phyloP scores from a whole-genome alignment of 2,329 filamentous ascomycete species.

The Tolypocladium ovalisporum region DNA sequence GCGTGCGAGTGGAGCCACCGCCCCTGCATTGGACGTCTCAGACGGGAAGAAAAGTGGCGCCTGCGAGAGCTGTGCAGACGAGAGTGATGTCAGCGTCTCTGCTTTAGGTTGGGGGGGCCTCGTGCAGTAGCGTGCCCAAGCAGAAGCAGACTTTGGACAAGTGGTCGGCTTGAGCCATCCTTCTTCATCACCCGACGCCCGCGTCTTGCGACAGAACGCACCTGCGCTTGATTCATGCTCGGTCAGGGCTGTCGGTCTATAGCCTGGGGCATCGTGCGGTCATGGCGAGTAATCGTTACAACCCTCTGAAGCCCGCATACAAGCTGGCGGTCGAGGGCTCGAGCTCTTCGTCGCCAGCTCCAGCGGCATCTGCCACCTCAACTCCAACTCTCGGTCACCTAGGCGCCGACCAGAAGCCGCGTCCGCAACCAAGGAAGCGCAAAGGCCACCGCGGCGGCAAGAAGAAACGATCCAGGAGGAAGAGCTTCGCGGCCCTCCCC shows the following conservation, averaged over 20 bases:
- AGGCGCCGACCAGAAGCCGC: slow-evolving; percentile 5
- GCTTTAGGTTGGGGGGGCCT: neutral
- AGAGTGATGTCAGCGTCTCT: neutral
- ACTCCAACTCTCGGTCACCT: neutral
- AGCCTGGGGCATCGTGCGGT: neutral
- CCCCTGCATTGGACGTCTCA: neutral
- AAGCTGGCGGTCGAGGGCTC: neutral
- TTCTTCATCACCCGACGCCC: neutral
- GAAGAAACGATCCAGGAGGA: slow-evolving; percentile 65
- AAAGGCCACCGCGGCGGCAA: slow-evolving; percentile 68
- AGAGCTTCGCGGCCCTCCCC: slow-evolving; percentile 63
- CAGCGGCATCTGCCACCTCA: slow-evolving; percentile 3
- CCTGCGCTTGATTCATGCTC: neutral
- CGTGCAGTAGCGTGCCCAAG: neutral
- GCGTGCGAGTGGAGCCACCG: neutral
- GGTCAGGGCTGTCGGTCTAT: neutral
- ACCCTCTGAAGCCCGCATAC: neutral
- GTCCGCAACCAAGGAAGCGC: slow-evolving; percentile 39
- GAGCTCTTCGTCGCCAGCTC: slow-evolving; percentile 1
- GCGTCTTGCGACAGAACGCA: neutral
- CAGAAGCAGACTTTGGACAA: neutral
- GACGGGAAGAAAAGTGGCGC: neutral
- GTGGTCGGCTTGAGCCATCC: neutral
- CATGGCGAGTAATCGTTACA: slow-evolving; percentile 1
- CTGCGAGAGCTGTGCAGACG: neutral